Base-by-base conservation (phyloP, 176 grass and related monocot genomes). In the Bothriochloa decipiens region DNA sequence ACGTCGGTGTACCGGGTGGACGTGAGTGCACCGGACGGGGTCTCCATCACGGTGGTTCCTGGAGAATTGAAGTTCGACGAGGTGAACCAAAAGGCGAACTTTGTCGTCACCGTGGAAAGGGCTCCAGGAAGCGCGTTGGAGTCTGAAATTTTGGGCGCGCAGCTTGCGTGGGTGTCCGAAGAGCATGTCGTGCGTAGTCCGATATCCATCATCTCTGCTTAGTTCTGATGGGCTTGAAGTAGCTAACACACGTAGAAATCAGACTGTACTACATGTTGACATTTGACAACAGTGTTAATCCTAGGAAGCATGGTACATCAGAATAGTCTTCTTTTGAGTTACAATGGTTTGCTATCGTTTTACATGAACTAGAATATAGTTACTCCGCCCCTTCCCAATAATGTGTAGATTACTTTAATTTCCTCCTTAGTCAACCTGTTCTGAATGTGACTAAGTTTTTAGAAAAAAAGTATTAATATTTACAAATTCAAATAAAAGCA, bases 1-100 rank as follows among this genome's bases (percentile, higher is more conserved):
- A 53, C 6, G 85, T 79, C 49, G 26, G 84, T 43, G 60, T 97
- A 97, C 68, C 29, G 82, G 37, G 46, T 85, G n/a, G 82, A 85
- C 2, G 28, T 87, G 75, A 35, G 6, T 3, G 72, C 82, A 3
- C 87, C 91, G 9, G 1, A 25, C n/a, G 84, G 69, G 70, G 33
- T 92, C 8, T 37, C 60, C 1, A 45, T 84, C 32, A 77, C 35
- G 11, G 91, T 90, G 27, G 1, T 18, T 28, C 91, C 91, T 18
- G 16, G 40, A 15, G 57, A 63, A n/a, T 11, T 93, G 28, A 28
- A 75, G 25, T 90, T 90, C 57, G 72, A 35, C 22, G 32, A 76
- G 12, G 65, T 75, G 17, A 33, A 82, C 65, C 57, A 93, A 15
- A 82, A 82, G 55, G 78, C 46, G 17, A 86, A 36, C 1, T 93